phyloP scores from a whole-genome alignment of 2,329 filamentous ascomycete species.

The Xenosphaeropsis pyriputrescens region DNA sequence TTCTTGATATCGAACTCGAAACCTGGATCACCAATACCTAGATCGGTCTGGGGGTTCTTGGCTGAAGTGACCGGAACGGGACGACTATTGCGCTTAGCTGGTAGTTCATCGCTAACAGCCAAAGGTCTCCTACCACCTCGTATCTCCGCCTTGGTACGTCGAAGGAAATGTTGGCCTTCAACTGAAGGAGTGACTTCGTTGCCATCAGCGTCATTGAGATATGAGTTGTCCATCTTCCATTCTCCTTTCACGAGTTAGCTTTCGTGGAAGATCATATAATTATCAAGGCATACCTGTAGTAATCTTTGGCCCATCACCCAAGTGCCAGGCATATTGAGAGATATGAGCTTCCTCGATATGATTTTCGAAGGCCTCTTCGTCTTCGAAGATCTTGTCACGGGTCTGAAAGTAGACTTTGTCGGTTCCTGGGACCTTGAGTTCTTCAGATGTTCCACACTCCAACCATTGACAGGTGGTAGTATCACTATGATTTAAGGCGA shows the following conservation, averaged over 20 bases:
- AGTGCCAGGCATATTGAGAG: conserved; percentile 36
- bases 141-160: too few relatives aligned
- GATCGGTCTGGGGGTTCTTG: too few relatives aligned
- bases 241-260: background rate
- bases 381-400: conserved; percentile 6
- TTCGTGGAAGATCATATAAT: conserved; percentile 4
- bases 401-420: background rate
- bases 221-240: conserved; percentile 13
- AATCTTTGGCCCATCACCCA: conserved; percentile 38
- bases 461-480: conserved; percentile 20
- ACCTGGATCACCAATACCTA: too few relatives aligned
- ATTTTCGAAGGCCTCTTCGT: conserved; percentile 21
- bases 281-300: conserved; percentile 7
- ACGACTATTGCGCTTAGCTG: too few relatives aligned
- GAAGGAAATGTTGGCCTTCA: conserved; percentile 21
- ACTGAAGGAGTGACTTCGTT: conserved; percentile 44
- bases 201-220: conserved; percentile 35
- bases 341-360: conserved; percentile 42
- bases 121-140: too few relatives aligned
- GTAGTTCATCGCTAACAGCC: too few relatives aligned
- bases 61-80: too few relatives aligned
- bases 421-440: background rate
- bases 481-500: conserved; percentile 31
- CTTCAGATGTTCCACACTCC: conserved; percentile 18
- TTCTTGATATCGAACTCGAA: too few relatives aligned